Base-by-base conservation (phyloP, 2,329 filamentous ascomycete genomes). In the Botrytis hyacinthi region DNA sequence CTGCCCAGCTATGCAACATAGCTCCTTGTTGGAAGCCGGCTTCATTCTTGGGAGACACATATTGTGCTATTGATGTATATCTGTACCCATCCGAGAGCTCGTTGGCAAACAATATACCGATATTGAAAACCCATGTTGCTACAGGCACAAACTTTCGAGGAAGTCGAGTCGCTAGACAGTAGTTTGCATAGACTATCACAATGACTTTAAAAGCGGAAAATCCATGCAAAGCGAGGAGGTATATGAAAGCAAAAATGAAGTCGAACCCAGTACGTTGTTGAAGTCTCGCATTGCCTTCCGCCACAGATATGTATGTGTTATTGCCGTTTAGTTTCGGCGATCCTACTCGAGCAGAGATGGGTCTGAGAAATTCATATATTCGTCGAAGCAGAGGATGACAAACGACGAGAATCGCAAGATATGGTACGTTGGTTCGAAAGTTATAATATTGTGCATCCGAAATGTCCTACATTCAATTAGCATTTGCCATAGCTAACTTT, bases 91-190 rank as follows among this genome's bases (percentile, higher is more conserved):
- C 84, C 70, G 86, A 90, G 9, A 98, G 83, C 82, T 99, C 96
- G 80, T 99, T 99, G 71, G 93, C 90, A 80, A 99, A 98, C 51
- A 99, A 84, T 7, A 91, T 92, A 40, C 86, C 87, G 72, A 99
- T 88, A 79, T 97, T 98, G 85, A 98, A 98, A 4, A 89, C 82
- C 96, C 97, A 99, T 0, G 95, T 97, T 12, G 88, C 90, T 4
- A 85, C 84, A 0, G 95, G 94, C 0, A 97, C 85, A 77, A 91
- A 91, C 42, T 86, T 84, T 74, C 88, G 89, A 16, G 94, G 93
- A 20, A 97, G 82, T 59, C 83, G 84, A 9, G 89, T 97, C 20
- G 90, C 93, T 59, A 99, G 86, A 74, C 88, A 88, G 83, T 92
- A 98, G 82, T 99, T 99, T 76, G 92, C 80, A 76, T 88, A 92